Evolutionary conservation across 768 basidiomycete species (phyloP).

Genomic region (Boletus rubroflammeus): DNA sequence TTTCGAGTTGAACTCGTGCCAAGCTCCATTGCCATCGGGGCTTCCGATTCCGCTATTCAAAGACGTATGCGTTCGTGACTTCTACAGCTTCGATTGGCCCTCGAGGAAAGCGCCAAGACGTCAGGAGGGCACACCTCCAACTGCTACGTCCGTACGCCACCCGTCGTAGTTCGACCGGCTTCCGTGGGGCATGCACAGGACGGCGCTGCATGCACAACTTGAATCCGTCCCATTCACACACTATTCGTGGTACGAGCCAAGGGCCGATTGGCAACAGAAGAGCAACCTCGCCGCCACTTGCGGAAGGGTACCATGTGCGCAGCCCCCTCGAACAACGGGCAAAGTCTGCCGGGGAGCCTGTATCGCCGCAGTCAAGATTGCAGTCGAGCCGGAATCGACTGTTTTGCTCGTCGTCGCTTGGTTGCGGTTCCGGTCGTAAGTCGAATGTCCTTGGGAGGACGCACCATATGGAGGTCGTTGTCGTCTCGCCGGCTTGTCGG

Average conservation of each 20-base stretch:
- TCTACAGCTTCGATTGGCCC: constrained; percentile 22
- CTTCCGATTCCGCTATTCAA: constrained; percentile 29
- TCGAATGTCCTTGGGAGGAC: neutral
- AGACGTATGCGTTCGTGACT: constrained; percentile 2
- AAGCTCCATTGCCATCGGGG: constrained; percentile 27
- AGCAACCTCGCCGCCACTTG: constrained; percentile 11
- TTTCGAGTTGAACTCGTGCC: constrained; percentile 21
- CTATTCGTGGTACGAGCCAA: neutral
- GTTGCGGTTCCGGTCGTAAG: constrained; percentile 11
- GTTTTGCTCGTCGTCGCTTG: neutral
- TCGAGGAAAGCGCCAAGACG: constrained; percentile 14
- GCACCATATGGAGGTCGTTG: neutral
- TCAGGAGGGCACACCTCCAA: constrained; percentile 1
- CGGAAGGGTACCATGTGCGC: neutral
- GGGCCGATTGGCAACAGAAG: neutral
- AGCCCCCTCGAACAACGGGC: neutral
- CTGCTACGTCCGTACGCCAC: constrained; percentile 8
- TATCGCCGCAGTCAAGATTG: neutral
- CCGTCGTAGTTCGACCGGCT: constrained; percentile 5
- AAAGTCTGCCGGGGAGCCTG: neutral
- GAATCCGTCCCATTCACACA: neutral
- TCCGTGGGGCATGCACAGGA: constrained; percentile 12
- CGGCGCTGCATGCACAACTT: constrained; percentile 2
- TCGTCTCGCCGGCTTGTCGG: constrained; percentile 9
- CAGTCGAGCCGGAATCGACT: constrained; percentile 8